phyloP scores from a whole-genome alignment of 2,329 filamentous ascomycete species.

The Verticillium longisporum region DNA sequence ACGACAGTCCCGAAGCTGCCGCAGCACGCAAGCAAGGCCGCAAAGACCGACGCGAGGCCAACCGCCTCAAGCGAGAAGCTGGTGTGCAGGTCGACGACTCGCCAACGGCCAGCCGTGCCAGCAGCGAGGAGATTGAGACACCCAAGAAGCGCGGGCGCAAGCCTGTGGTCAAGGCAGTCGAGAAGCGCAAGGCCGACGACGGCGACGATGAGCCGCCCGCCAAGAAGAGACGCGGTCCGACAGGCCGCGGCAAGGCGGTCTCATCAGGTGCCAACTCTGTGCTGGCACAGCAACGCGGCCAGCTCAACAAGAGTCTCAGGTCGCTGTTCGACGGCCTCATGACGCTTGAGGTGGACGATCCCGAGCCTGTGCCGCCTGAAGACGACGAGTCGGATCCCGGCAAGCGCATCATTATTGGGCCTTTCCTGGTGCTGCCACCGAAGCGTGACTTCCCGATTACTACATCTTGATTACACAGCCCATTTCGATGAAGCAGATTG shows the following conservation, averaged over 20 bases:
- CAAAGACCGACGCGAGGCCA: slow-evolving; percentile 71
- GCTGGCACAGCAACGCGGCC: slow-evolving; percentile 56
- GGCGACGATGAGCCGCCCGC: slow-evolving; percentile 70
- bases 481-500: slow-evolving; percentile 94
- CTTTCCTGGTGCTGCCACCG: slow-evolving; percentile 85
- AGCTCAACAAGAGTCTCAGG: slow-evolving; percentile 75
- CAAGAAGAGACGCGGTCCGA: slow-evolving; percentile 70
- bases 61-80: slow-evolving; percentile 57
- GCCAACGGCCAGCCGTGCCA: slow-evolving; percentile 71
- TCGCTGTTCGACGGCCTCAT: slow-evolving; percentile 74
- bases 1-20: slow-evolving; percentile 88
- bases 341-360: slow-evolving; percentile 73
- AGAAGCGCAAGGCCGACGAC: slow-evolving; percentile 85
- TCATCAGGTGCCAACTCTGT: slow-evolving; percentile 18
- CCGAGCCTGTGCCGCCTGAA: slow-evolving; percentile 48
- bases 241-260: slow-evolving; percentile 60
- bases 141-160: slow-evolving; percentile 83
- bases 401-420: slow-evolving; percentile 81
- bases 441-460: slow-evolving; percentile 92
- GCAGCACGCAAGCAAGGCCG: slow-evolving; percentile 83
- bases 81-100: slow-evolving; percentile 54
- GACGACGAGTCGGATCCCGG: slow-evolving; percentile 50
- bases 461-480: slow-evolving; percentile 88
- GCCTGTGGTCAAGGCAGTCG: slow-evolving; percentile 56
- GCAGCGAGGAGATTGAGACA: slow-evolving; percentile 68